Base-by-base conservation (phyloP, 306 rosid genomes). In the Vicia villosa region DNA sequence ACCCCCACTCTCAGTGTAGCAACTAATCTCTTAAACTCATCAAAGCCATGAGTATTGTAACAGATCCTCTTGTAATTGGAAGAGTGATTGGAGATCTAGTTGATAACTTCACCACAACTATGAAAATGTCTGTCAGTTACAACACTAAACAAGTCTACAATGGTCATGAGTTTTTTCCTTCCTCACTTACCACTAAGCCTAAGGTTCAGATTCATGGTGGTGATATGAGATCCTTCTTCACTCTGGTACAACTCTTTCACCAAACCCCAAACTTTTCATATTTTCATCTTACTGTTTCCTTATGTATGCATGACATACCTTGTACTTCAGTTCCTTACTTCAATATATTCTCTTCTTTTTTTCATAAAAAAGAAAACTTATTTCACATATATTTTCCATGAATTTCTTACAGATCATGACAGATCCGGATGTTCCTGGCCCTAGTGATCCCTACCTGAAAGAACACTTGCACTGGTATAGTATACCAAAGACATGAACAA, bases 371-470 rank as follows among this genome's bases (percentile, higher is more conserved):
- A 34, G 38, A 34, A 34, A 34, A 34, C 1, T 41, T 12, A 10
- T 4, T 10, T 40, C 45, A 10, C 14, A 45, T 26, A 1, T 6
- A 0, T 40, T 11, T 56, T 42, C 16, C 51, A 5, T 73, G 62
- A 51, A 45, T 47, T 50, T 42, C 14, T 57, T 12, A 32, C 62
- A 93, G 97, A 80, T 93, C 60, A 85, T 93, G 96, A 93, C 87
- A 56, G 97, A 93, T 66, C 97, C 98, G 38, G 97, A 93, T 40
- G 98, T 90, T 34, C 98, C 98, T 13, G 97, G 98, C 68, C 98
- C 98, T 4, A 90, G 98, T 86, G 97, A 93, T 74, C 98, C 98
- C 12, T 93, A 83, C 78, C 68, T 93, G 64, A 85, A 85, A 75
- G 97, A 93, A 79, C 98, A 90, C 70, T 77, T 93, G 20, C 98